phyloP scores from a whole-genome alignment of 441 rosid genomes.

The Mallotus japonicus region DNA sequence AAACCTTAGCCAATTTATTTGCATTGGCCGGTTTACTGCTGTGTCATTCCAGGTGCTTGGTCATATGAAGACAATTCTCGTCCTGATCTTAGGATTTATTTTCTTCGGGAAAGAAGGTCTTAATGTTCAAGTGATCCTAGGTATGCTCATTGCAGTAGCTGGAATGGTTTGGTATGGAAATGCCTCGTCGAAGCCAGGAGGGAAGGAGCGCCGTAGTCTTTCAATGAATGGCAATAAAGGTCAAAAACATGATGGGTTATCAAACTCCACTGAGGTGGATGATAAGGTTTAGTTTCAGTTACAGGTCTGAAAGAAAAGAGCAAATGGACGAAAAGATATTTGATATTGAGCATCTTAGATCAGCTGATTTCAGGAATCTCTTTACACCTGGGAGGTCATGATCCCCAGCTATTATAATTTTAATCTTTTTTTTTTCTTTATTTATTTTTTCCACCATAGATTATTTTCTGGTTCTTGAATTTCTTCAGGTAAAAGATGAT shows the following conservation, averaged over 20 bases:
- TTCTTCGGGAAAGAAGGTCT: constrained; percentile 95
- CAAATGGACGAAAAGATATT: constrained; percentile 16
- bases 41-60: constrained; percentile 97
- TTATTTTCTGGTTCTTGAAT: constrained; percentile 25
- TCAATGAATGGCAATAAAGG: constrained; percentile 45
- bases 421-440: constrained; percentile 11
- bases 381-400: constrained; percentile 32
- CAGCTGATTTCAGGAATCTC: constrained; percentile 27
- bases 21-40: constrained; percentile 93
- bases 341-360: constrained; percentile 25
- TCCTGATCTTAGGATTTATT: constrained; percentile 75
- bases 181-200: constrained; percentile 90
- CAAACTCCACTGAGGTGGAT: constrained; percentile 48
- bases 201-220: constrained; percentile 71
- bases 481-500: constrained; percentile 26
- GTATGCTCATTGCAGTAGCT: constrained; percentile 79
- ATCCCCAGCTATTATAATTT: constrained; percentile 27
- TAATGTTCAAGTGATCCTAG: constrained; percentile 76
- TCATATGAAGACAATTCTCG: constrained; percentile 96
- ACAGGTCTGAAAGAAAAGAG: constrained; percentile 25
- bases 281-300: constrained; percentile 57
- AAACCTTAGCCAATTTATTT: constrained; percentile 96
- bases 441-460: constrained; percentile 21
- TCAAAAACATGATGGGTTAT: constrained; percentile 47
- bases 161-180: constrained; percentile 97